phyloP scores from a whole-genome alignment of 257 asterid genomes.

The Nicotiana benthamiana region DNA sequence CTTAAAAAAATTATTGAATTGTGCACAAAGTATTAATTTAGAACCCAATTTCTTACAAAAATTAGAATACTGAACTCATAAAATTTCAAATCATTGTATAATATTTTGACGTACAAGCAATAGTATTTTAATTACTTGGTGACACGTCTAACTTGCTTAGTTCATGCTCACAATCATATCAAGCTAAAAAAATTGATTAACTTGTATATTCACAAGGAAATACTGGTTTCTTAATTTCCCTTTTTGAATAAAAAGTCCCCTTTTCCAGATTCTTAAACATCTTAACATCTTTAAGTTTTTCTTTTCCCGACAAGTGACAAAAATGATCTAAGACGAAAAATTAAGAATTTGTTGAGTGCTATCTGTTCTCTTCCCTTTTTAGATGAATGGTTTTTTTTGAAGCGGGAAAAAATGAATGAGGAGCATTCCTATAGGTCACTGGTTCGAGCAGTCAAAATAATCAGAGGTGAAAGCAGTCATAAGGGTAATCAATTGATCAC shows the following conservation, averaged over 20 bases:
- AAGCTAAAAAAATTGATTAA: background rate
- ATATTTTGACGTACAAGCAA: background rate
- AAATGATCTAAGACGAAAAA: background rate
- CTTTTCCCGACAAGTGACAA: background rate
- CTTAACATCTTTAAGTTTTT: background rate
- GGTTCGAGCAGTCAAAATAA: no score
- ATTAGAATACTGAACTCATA: no score
- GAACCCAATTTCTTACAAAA: no score
- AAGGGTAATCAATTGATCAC: no score
- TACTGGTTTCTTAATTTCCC: no score
- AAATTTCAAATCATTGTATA: background rate
- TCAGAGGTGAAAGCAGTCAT: no score
- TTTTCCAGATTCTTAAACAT: background rate
- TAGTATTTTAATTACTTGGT: background rate
- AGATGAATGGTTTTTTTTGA: background rate
- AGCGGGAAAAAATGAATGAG: background rate
- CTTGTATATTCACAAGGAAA: background rate
- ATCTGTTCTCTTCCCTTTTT: background rate
- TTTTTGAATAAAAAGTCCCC: background rate
- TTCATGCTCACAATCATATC: background rate
- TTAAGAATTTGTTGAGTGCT: background rate
- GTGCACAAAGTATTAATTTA: no score
- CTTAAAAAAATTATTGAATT: no score
- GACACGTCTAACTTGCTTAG: background rate
- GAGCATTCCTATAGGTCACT: fast-evolving